Evolutionary conservation across 2,329 filamentous ascomycete genomes (phyloP).

Genomic region (Ophidiomyces ophidiicola): DNA sequence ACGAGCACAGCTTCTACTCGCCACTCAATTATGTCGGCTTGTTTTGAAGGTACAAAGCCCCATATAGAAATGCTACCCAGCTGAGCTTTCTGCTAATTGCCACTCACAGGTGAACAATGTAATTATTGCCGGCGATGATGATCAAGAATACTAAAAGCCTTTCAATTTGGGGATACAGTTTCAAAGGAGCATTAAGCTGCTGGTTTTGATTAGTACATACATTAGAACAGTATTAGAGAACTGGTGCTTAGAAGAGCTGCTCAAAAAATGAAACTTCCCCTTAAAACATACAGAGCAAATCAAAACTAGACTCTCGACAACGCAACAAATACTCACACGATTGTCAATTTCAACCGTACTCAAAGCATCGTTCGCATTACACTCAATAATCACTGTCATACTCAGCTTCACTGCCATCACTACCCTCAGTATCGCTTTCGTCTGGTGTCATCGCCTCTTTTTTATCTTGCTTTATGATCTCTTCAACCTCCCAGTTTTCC

Average conservation of each 20-base stretch:
- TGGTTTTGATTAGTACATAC: neutral
- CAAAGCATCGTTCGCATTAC: no score
- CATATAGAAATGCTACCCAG: neutral
- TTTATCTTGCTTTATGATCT: constrained; percentile 10
- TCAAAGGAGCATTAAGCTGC: neutral
- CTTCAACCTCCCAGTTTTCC: constrained; percentile 1
- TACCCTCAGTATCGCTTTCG: neutral
- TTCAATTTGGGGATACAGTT: neutral
- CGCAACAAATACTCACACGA: no score
- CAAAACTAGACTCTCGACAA: no score
- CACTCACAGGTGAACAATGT: constrained; percentile 66
- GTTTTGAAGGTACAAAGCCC: constrained; percentile 61
- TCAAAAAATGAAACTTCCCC: no score
- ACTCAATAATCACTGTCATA: neutral
- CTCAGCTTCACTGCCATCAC: neutral
- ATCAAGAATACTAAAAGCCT: constrained; percentile 62
- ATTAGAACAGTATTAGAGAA: neutral
- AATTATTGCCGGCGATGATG: constrained; percentile 76
- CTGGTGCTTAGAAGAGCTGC: no score
- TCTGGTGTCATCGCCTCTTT: neutral
- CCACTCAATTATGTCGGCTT: constrained; percentile 96
- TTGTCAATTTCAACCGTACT: no score
- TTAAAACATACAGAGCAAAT: no score
- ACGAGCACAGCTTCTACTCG: constrained; percentile 89
- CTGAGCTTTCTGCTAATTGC: neutral